A percentile compares a stretch with the other conserved stretches of the same genome.
Evolutionary conservation across 805 yeast species (phyloP).

Genomic region (Nakazawaea peltata): DNA sequence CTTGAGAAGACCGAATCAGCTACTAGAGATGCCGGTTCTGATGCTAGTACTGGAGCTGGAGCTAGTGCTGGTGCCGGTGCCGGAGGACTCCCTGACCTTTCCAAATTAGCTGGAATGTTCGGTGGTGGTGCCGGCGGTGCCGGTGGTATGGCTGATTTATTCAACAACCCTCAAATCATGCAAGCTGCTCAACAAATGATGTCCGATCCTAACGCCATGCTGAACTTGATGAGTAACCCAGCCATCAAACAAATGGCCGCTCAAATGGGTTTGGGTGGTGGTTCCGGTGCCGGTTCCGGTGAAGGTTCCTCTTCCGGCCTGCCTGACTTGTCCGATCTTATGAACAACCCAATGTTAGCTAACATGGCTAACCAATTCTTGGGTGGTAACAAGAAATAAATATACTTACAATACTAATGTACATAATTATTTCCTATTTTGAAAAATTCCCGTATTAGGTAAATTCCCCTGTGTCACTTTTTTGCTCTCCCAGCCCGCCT

Average conservation of each 20-base stretch:
- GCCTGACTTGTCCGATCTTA: conserved; percentile 62
- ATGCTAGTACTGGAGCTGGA: conserved; percentile 18
- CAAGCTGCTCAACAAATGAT: conserved; percentile 83
- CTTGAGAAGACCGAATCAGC: conserved; percentile 18
- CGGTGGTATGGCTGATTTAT: conserved; percentile 58
- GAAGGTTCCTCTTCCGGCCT: conserved; percentile 12
- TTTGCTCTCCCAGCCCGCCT: not conserved
- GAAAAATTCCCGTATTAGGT: not conserved
- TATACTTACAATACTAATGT: conserved; percentile 14
- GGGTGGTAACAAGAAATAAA: conserved; percentile 37
- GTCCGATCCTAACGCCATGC: conserved; percentile 76
- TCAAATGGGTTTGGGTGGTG: conserved; percentile 62
- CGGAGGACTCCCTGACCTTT: conserved; percentile 67
- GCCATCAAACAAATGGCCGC: conserved; percentile 79
- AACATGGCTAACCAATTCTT: conserved; percentile 66
- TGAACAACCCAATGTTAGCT: conserved; percentile 75
- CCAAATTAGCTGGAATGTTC: conserved; percentile 49
- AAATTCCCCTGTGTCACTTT: not conserved
- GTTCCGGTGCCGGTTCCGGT: conserved; percentile 18
- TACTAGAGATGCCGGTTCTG: conserved; percentile 10
- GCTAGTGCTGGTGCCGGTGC: conserved; percentile 19
- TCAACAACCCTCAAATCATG: conserved; percentile 89
- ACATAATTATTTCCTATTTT: not conserved
- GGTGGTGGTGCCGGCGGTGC: conserved; percentile 64
- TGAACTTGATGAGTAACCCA: conserved; percentile 72